These are phyloP conservation scores for Cercophora scortea DNA, from an alignment of 495 filamentous ascomycete species.

Conservation along the genomic window DNA sequence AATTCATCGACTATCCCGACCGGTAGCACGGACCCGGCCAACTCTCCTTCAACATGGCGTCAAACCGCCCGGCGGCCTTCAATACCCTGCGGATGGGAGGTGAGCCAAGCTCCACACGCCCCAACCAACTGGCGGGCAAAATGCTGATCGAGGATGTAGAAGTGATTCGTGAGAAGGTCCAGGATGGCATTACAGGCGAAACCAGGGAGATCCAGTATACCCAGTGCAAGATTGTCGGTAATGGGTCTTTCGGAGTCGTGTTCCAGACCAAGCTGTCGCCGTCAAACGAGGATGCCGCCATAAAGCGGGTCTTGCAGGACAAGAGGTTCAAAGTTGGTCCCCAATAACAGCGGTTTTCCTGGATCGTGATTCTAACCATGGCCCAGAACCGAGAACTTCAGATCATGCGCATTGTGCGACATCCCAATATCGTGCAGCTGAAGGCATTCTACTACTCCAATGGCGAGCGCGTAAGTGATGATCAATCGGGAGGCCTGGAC, in stretches of 20 bases:
- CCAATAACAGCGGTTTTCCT: background rate
- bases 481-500: too few relatives aligned
- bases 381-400: slow-evolving; percentile 95
- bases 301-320: slow-evolving; percentile 96
- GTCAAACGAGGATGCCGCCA: slow-evolving; percentile 93
- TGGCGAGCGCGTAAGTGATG: slow-evolving; percentile 75
- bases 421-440: slow-evolving; percentile 96
- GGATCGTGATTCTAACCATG: slow-evolving; percentile 22
- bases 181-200: slow-evolving; percentile 95
- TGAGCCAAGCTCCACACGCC: slow-evolving; percentile 21
- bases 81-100: slow-evolving; percentile 48
- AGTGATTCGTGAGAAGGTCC: slow-evolving; percentile 96
- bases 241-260: slow-evolving; percentile 97
- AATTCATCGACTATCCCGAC: slow-evolving; percentile 9
- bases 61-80: slow-evolving; percentile 45
- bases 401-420: slow-evolving; percentile 98
- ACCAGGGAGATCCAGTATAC: slow-evolving; percentile 95
- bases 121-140: background rate
- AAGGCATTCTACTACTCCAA: slow-evolving; percentile 99
- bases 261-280: slow-evolving; percentile 98
- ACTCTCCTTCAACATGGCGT: slow-evolving; percentile 33
- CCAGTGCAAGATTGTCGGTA: slow-evolving; percentile 99
- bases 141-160: slow-evolving; percentile 45
- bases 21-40: slow-evolving; percentile 25
- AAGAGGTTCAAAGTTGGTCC: slow-evolving; percentile 89